Base-by-base conservation (phyloP, 2,329 filamentous ascomycete genomes). In the Pezicula rhizophila region DNA sequence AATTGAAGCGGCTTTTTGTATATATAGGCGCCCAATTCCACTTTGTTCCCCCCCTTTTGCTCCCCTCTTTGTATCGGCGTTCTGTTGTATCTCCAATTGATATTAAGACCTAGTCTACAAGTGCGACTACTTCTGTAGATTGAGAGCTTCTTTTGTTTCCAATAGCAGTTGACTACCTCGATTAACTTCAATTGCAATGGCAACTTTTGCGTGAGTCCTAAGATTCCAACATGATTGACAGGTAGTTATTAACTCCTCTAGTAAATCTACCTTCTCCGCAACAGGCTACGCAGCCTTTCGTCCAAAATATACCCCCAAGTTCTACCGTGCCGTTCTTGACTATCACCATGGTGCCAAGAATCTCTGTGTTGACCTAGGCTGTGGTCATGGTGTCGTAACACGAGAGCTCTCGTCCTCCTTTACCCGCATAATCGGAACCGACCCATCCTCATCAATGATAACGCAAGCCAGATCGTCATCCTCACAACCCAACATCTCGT, bases 211-310 rank as follows among this genome's bases (percentile, higher is more conserved):
- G 74, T 70, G 62, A 57, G 72, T 60, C 18, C 17, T 52, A 49
- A 46, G 25, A 37, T 46, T 46, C 33, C 33, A 40, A 23, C 17
- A 41, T 31, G 17, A 20, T 28, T 50, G 43, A 42, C 46, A 46
- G 52, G 55, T 55, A 47, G 57, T 50, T 49, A 38, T 40, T 49
- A 25, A 51, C 40, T 46, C n/a, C 18, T 11, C 28, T 51, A 82
- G 77, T 45, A 78, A 77, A 62, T 63, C 75, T 35, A 72, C 72
- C 10, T 83, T 81, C 64, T 77, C 75, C 20, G 73, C 77, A 12
- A 70, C 74, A 39, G 70, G 72, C 15, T 85, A 85, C 57, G 79
- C 80, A 34, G 70, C 77, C 20, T 78, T 81, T 60, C 74, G 81
- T 14, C 80, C 81, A 14, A 68, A 69, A 23, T 85, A 84, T 60